phyloP scores from a whole-genome alignment of 306 rosid genomes.

The Erythrophleum fordii region DNA sequence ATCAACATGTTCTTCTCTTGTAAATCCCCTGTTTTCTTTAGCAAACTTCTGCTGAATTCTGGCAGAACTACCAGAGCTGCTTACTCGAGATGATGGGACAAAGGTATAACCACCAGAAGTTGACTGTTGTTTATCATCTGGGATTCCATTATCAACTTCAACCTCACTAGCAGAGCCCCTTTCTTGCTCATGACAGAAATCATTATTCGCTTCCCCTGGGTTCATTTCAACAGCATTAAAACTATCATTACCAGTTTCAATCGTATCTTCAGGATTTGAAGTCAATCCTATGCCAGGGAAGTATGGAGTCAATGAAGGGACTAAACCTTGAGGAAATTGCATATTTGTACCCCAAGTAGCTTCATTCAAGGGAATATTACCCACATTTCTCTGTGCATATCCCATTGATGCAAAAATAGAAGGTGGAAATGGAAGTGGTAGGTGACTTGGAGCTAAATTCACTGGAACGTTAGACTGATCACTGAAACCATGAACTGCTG shows the following conservation, averaged over 20 bases:
- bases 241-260: conserved; percentile 56
- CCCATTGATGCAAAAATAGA: conserved; percentile 71
- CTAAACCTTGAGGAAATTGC: conserved; percentile 68
- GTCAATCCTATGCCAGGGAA: conserved; percentile 65
- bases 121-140: conserved; percentile 68
- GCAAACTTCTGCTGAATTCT: conserved; percentile 48
- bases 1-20: conserved; percentile 50
- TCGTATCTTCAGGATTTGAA: conserved; percentile 58
- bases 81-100: conserved; percentile 45
- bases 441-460: conserved; percentile 58
- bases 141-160: conserved; percentile 64
- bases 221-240: conserved; percentile 54
- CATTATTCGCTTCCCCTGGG: conserved; percentile 52
- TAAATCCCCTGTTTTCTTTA: conserved; percentile 53
- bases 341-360: conserved; percentile 69
- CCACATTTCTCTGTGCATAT: conserved; percentile 62
- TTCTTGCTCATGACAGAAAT: conserved; percentile 76
- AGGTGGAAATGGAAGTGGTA: conserved; percentile 64
- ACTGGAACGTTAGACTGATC: conserved; percentile 66
- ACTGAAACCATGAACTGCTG: conserved; percentile 54
- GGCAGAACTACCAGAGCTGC: conserved; percentile 46
- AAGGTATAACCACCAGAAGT: conserved; percentile 59
- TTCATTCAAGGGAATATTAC: conserved; percentile 64
- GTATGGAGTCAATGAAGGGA: conserved; percentile 58
- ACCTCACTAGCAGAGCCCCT: conserved; percentile 53